Evolutionary conservation across 1,139 yeast species (phyloP), one percentile per base, ranked within the genome.

Genomic region (Lodderomyces theae): DNA sequence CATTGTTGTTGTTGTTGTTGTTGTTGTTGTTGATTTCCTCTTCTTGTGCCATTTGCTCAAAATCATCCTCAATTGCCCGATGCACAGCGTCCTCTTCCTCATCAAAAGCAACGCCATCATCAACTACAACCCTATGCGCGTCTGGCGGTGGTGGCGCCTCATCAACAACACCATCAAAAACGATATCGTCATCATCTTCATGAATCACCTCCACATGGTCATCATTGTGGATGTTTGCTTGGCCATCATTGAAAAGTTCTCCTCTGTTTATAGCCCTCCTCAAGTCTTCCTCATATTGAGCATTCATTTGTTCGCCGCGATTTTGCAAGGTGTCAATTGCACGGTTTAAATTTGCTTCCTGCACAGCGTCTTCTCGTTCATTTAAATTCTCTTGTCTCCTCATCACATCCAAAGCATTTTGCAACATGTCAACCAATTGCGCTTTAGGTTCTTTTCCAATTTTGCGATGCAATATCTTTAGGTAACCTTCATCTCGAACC

Each of bases 401-500:
- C 40, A 65, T 51, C 1, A 61, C 61, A 18, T 58, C 45, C 16
- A 66, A 48, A 6, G 61, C 61, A 42, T 63, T 57, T 43, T 61
- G 61, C 35, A 69, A 57, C 61, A 69, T 58, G 40, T 70, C 74
- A 13, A 63, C 61, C 46, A 72, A 58, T 39, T 61, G 66, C 1
- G 72, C 60, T 35, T 74, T 64, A 36, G 75, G 78, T 46, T 77
- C 82, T 33, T 73, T 72, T 4, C 89, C 89, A 37, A 83, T 73
- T 44, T 72, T 74, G 44, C 69, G 75, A 41, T 71, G 55, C 18
- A 83, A 63, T 53, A 82, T 64, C 53, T 77, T 80, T 31, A 67
- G 58, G 55, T 81, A 82, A 0, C 86, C 86, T 37, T 80, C 80
- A 55, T 84, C 92, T 41, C 80, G 64, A 1, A 78, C 77, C n/a